Evolutionary conservation across 192 early-diverging fungal genomes (phyloP), one percentile per base, ranked within the genome.

Genomic region (Coemansia sp.): DNA sequence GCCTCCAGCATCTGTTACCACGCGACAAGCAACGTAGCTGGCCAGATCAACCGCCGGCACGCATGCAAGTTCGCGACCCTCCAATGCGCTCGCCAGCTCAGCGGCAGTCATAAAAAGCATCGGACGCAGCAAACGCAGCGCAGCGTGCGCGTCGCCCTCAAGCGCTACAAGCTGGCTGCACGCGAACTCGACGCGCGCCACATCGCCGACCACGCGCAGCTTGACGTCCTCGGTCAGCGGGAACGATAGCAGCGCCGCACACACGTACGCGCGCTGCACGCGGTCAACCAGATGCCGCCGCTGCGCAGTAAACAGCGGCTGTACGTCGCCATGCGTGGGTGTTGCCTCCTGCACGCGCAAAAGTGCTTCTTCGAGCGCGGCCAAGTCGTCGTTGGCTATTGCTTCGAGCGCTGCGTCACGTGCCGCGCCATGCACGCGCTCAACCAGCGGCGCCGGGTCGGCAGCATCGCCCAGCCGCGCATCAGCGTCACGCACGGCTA

Each of bases 171-270:
- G 10, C 48, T 73, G 71, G 60, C 65, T 73, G 38, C 64, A 60
- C 0, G 58, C 71, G 61, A 73, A 73, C 61, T 73, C 71, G 34
- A 73, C 59, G 52, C 62, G 71, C 39, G 71, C 58, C 11, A 46
- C 61, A 12, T 64, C 57, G 13, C 41, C 71, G 10, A 61, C 66
- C 30, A 67, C 41, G 6, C 48, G 46, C 42, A 73, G 61, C 13
- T 60, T 73, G 1, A 61, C 57, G 3, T 55, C 59, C 30, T 73
- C 71, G 2, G 50, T 73, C 13, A 73, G 56, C 37, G 71, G 71
- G 22, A 55, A 67, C 0, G 57, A 37, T 24, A 62, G 60, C 18
- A 64, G 59, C 1, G 56, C 53, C 1, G 41, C 27, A 9, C 44
- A 40, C 3, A 57, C 22, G 40, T 67, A 73, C 11, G 57, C 22